Percentiles rank a stretch among this genome's conserved stretches.
Conservation (phyloP, 2,329 filamentous ascomycete genomes). For the Talaromyces sp. region DNA sequence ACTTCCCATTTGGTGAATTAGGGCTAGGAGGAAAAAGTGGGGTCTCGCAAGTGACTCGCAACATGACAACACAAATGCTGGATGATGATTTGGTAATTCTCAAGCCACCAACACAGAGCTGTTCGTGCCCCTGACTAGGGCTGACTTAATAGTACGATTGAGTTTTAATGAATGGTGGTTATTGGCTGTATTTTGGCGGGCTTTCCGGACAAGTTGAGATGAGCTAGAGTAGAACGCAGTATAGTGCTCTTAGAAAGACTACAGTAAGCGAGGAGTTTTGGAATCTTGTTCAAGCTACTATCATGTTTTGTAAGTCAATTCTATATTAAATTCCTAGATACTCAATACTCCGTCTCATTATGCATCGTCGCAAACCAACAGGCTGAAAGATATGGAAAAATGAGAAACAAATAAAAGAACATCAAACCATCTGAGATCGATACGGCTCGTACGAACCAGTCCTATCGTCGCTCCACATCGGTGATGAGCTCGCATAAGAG, state of each 20-base stretch:
- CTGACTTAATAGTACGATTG: not conserved
- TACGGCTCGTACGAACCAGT: constrained; percentile 2
- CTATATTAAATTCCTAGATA: not conserved
- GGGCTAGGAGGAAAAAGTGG: constrained; percentile 8
- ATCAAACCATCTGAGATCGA: not conserved
- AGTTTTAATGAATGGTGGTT: not conserved
- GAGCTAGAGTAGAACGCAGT: not conserved
- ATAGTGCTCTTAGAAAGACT: not conserved
- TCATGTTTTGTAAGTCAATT: not conserved
- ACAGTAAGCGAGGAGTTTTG: not conserved
- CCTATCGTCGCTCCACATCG: not conserved
- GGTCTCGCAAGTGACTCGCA: constrained; percentile 8
- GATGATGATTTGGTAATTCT: not conserved
- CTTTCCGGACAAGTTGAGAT: not conserved
- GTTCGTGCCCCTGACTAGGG: not conserved
- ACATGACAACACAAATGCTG: not conserved
- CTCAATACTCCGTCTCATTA: not conserved
- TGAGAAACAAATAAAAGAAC: not conserved
- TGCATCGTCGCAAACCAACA: not conserved
- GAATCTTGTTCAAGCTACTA: too few relatives aligned
- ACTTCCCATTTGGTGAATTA: not conserved
- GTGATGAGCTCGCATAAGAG: not conserved
- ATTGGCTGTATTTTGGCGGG: not conserved
- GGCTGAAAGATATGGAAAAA: not conserved
- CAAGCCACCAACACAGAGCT: too few relatives aligned